A percentile compares a stretch with the other conserved stretches of the same genome.
These are phyloP conservation scores for Punctularia strigosozonata DNA, from an alignment of 768 basidiomycete species.

Conservation along the genomic window DNA sequence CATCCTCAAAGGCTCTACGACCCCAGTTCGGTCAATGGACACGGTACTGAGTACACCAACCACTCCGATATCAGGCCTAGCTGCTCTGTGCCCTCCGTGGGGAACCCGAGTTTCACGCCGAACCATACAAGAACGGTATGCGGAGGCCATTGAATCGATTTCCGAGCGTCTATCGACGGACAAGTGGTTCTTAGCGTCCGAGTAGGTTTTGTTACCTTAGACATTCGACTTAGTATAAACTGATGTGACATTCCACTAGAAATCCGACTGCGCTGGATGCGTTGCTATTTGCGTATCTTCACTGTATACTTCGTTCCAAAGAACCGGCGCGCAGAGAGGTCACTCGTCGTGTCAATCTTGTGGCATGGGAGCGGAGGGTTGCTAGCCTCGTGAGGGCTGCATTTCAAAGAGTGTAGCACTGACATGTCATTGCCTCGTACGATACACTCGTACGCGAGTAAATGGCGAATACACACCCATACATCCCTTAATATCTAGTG, in stretches of 20 bases:
- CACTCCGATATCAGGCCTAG: conserved; percentile 58
- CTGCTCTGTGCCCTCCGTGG: conserved; percentile 46
- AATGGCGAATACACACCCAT: no score
- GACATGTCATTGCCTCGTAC: conserved; percentile 2
- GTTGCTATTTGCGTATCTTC: conserved; percentile 71
- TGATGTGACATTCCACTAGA: conserved; percentile 25
- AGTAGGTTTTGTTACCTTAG: conserved; percentile 28
- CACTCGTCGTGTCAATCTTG: conserved; percentile 60
- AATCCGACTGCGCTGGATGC: conserved; percentile 74
- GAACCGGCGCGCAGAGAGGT: conserved; percentile 44
- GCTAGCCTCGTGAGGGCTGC: conserved; percentile 42
- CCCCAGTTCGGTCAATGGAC: no score
- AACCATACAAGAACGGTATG: conserved; percentile 45
- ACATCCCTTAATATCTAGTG: no score
- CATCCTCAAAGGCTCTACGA: conserved; percentile 19
- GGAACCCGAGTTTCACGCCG: conserved; percentile 43
- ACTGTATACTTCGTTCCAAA: conserved; percentile 17
- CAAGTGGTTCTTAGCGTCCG: conserved; percentile 72
- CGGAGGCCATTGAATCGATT: conserved; percentile 60
- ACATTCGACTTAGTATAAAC: conserved; percentile 1
- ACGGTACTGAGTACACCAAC: conserved; percentile 53
- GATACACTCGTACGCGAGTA: no score
- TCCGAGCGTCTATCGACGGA: conserved; percentile 67
- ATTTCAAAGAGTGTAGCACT: conserved; percentile 21
- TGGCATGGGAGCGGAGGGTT: conserved; percentile 69